These are phyloP conservation scores for Passiflora organensis DNA, from an alignment of 345 rosid genomes.

Conservation along the genomic window DNA sequence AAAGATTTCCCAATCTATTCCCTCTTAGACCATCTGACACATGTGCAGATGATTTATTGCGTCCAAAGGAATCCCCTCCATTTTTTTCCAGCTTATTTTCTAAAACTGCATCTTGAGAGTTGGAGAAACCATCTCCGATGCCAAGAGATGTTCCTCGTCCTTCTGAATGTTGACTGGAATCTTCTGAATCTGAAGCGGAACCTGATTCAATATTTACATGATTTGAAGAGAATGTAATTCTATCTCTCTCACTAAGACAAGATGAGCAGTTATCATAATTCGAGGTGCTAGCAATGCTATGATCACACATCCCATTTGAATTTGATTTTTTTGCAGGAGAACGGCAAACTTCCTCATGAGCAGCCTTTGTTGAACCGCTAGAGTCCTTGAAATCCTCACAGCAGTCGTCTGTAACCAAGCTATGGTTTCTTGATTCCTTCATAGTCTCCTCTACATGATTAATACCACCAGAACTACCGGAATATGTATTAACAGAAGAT, in stretches of 20 bases:
- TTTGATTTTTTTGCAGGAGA: slow-evolving; percentile 23
- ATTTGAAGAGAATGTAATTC: slow-evolving; percentile 61
- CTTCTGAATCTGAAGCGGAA: slow-evolving; percentile 83
- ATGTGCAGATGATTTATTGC: slow-evolving; percentile 25
- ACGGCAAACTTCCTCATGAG: slow-evolving; percentile 28
- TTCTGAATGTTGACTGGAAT: slow-evolving; percentile 58
- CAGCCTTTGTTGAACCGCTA: slow-evolving; percentile 31
- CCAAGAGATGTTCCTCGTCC: slow-evolving; percentile 41
- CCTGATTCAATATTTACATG: slow-evolving; percentile 65
- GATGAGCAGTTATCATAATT: slow-evolving; percentile 86
- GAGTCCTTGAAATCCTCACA: slow-evolving; percentile 28
- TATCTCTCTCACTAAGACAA: slow-evolving; percentile 82
- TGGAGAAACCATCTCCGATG: slow-evolving; percentile 35
- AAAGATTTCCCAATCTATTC: slow-evolving; percentile 31
- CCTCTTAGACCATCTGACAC: slow-evolving; percentile 28
- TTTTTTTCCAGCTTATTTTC: slow-evolving; percentile 28
- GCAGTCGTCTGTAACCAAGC: slow-evolving; percentile 23
- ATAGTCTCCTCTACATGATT: slow-evolving; percentile 21
- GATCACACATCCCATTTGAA: slow-evolving; percentile 34
- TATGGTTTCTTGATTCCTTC: slow-evolving; percentile 22
- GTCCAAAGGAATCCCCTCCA: slow-evolving; percentile 32
- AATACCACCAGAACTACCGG: slow-evolving; percentile 34
- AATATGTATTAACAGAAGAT: slow-evolving; percentile 36
- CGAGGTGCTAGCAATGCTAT: slow-evolving; percentile 45
- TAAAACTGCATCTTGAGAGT: slow-evolving; percentile 28